Evolutionary conservation across 345 rosid genomes (phyloP), one percentile per base, ranked within the genome.

Genomic region (Gossypium anomalum): DNA sequence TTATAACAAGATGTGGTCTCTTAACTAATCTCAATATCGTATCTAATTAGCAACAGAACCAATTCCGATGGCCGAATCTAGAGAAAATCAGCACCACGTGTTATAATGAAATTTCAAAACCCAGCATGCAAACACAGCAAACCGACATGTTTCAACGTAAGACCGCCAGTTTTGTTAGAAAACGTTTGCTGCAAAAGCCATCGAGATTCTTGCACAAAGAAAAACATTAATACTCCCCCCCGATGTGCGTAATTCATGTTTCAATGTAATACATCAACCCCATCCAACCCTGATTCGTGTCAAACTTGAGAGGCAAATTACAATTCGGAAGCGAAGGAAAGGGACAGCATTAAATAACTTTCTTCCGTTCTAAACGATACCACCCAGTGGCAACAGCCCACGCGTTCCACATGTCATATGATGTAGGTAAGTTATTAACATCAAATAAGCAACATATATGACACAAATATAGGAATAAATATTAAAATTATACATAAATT

Each of bases 31-130:
- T 67, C 56, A 14, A 67, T 45, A 22, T 16, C 13, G 0, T 22
- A 14, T 12, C 20, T 20, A 20, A 20, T 12, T 56, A 2, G 64
- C 41, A 25, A 13, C 25, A 59, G 10, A 25, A 59, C 64, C 64
- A 25, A 59, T 23, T 59, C 64, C 9, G 0, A 29, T 57, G 17
- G n/a, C 17, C 9, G 10, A 61, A 61, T 20, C 38, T 0, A 38
- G n/a, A 44, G 65, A 61, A 43, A 64, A 59, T 22, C 51, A 29
- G 17, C 59, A 59, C 23, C 60, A 67, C 57, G 77, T 19, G 38
- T 53, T 61, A 20, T 2, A 9, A 9, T 3, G 16, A 8, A 3
- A 10, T 9, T 3, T 49, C 8, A 29, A 57, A 38, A 12, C 60
- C 76, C 60, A 38, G 48, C 70, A 41, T 20, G 41, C 57, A 47